phyloP scores from a whole-genome alignment of 2,329 filamentous ascomycete species.

The Geosmithia flava region DNA sequence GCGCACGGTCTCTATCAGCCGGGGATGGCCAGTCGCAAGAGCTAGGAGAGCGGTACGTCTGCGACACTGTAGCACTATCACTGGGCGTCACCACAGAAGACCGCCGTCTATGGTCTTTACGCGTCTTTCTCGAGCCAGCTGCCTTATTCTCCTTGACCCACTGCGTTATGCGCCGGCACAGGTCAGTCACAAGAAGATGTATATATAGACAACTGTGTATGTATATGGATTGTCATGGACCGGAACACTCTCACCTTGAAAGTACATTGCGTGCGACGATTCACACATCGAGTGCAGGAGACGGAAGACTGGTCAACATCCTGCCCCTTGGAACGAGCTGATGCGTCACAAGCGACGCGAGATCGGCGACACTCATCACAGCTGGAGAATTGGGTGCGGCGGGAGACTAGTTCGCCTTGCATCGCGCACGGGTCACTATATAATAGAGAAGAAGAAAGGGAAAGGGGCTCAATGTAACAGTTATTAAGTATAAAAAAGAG shows the following conservation, averaged over 20 bases:
- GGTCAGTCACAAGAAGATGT: not conserved
- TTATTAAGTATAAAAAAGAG: no score
- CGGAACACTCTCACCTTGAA: slow-evolving; percentile 10
- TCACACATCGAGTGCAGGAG: slow-evolving; percentile 50
- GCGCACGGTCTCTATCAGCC: not conserved
- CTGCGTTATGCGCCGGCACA: slow-evolving; percentile 3
- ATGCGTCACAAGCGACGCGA: slow-evolving; percentile 16
- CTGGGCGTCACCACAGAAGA: slow-evolving; percentile 4
- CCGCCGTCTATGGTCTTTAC: slow-evolving; percentile 6
- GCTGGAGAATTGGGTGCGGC: slow-evolving; percentile 22
- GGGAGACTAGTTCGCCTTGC: slow-evolving; percentile 6
- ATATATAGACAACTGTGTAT: no score
- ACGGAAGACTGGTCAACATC: slow-evolving; percentile 38
- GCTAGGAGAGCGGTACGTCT: not conserved
- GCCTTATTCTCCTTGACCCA: slow-evolving; percentile 13
- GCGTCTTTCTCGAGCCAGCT: slow-evolving; percentile 1
- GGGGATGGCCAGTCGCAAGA: slow-evolving; percentile 1
- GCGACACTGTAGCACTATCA: slow-evolving; percentile 1
- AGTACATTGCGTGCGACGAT: slow-evolving; percentile 12
- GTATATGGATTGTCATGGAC: no score
- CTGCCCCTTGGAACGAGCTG: slow-evolving; percentile 26
- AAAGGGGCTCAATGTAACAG: no score
- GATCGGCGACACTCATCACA: slow-evolving; percentile 18
- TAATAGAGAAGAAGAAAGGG: not conserved
- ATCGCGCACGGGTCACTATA: not conserved